Conservation (phyloP, 257 asterid species). For the Ilex asprella region DNA sequence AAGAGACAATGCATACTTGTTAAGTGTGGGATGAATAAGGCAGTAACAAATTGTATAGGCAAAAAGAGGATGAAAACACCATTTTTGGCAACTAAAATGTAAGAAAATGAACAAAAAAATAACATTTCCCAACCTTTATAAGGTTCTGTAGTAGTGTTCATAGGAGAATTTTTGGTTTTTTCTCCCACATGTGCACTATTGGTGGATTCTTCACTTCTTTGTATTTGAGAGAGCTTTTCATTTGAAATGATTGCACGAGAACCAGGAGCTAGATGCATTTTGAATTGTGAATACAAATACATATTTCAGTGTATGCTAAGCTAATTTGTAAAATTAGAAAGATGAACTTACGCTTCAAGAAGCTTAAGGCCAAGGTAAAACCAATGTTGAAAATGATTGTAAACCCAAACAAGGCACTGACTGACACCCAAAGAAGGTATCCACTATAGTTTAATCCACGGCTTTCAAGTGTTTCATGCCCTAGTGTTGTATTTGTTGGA, state of each 20-base stretch:
- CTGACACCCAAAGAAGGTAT: constrained; percentile 46
- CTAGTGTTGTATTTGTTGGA: constrained; percentile 40
- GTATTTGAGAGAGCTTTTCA: constrained; percentile 34
- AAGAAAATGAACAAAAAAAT: background rate
- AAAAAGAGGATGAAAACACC: background rate
- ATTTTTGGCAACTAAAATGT: background rate
- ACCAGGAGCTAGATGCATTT: constrained; percentile 47
- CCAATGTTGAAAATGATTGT: constrained; percentile 47
- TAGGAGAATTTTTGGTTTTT: constrained; percentile 10
- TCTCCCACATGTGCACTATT: constrained; percentile 12
- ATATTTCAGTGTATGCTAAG: background rate
- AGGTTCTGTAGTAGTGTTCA: constrained; percentile 13
- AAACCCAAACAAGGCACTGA: constrained; percentile 49
- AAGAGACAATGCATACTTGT: background rate
- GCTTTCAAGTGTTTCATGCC: constrained; percentile 39
- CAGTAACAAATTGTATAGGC: too few relatives aligned
- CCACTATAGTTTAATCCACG: constrained; percentile 46
- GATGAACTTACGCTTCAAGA: constrained; percentile 39
- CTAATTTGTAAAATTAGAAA: background rate
- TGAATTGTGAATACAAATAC: constrained; percentile 1
- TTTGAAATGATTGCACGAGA: constrained; percentile 62
- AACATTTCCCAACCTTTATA: constrained; percentile 19
- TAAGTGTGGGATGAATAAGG: background rate
- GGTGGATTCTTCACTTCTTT: constrained; percentile 22
- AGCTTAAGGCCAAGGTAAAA: constrained; percentile 42